Evolutionary conservation across 176 grass and related monocot genomes (phyloP), one percentile per base, ranked within the genome.

Genomic region (Paspalum notatum): DNA sequence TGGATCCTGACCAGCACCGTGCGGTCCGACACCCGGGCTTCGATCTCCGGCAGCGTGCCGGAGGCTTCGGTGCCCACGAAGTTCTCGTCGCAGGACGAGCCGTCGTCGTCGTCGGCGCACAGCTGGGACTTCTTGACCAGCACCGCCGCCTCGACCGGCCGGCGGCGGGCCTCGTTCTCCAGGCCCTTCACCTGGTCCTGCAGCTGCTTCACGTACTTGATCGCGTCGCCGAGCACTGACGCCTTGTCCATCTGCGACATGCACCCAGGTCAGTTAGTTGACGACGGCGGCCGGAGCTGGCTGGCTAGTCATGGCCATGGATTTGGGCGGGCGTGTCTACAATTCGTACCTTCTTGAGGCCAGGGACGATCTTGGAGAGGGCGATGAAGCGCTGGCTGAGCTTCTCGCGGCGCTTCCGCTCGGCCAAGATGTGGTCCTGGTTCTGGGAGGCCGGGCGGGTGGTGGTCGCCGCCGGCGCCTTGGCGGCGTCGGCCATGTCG

Each of bases 351-450:
- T 98, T 98, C 83, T 98, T 95, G 42, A 98, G 90, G 13, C 86
- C 95, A 20, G 95, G 95, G 18, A 98, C 92, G 52, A 98, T 94
- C 66, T 89, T 89, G 74, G 95, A 98, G 38, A 98, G 84, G 32
- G 90, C 95, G 71, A 98, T 98, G 83, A 98, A 98, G 58, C 95
- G 86, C 88, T 98, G 90, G 85, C 92, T 98, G 80, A 98, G 87
- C 87, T 98, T 98, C 78, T 98, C 95, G 21, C 95, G 91, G 63
- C 95, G 86, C 81, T 89, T 93, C 12, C 95, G 81, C 78, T 98
- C 95, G 21, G 95, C 95, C 24, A 98, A 21, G 82, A 98, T 95
- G 82, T 98, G 95, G 62, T 98, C 95, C 67, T 98, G 90, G 83
- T 93, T 98, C 74, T 94, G 88, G 4, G 88, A 71, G 0, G 78